These are phyloP conservation scores for Tricholoma saponaceum DNA, from an alignment of 768 basidiomycete species.

Conservation along the genomic window DNA sequence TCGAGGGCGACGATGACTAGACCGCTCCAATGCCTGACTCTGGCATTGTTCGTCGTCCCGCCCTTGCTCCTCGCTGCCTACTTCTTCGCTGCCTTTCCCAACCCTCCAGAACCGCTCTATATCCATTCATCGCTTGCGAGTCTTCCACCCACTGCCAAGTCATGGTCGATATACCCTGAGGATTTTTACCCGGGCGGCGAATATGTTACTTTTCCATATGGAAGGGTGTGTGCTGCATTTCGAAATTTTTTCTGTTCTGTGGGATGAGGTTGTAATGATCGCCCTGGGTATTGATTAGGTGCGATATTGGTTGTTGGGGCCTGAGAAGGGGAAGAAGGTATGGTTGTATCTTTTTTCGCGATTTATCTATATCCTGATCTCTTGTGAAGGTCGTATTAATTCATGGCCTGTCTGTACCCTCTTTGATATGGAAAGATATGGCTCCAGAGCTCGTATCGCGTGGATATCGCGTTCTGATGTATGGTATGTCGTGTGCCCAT, in stretches of 20 bases:
- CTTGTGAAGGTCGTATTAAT: slow-evolving; percentile 64
- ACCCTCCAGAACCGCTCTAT: slow-evolving; percentile 44
- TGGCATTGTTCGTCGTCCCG: slow-evolving; percentile 56
- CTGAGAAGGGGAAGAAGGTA: slow-evolving; percentile 64
- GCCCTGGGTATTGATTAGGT: slow-evolving; percentile 33
- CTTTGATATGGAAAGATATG: slow-evolving; percentile 75
- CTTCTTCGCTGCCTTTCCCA: slow-evolving; percentile 63
- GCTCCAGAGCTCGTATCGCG: slow-evolving; percentile 56
- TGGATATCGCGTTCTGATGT: slow-evolving; percentile 73
- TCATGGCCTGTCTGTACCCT: slow-evolving; percentile 73
- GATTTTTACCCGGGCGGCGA: slow-evolving; percentile 60
- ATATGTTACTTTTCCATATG: slow-evolving; percentile 64
- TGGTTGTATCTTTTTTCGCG: slow-evolving; percentile 13
- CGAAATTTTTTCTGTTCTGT: background rate
- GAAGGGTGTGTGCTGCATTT: slow-evolving; percentile 36
- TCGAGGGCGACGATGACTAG: slow-evolving; percentile 14
- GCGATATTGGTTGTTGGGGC: slow-evolving; percentile 76
- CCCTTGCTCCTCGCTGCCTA: slow-evolving; percentile 58
- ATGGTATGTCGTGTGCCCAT: slow-evolving; percentile 41
- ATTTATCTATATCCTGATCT: background rate
- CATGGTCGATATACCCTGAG: slow-evolving; percentile 73
- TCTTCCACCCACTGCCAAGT: slow-evolving; percentile 48
- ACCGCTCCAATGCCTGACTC: slow-evolving; percentile 44
- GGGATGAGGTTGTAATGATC: background rate
- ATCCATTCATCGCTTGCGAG: slow-evolving; percentile 59